Percentiles rank a stretch among this genome's conserved stretches.
Evolutionary conservation across 495 filamentous ascomycete species (phyloP).

Genomic region (Aspergillus cristatus): DNA sequence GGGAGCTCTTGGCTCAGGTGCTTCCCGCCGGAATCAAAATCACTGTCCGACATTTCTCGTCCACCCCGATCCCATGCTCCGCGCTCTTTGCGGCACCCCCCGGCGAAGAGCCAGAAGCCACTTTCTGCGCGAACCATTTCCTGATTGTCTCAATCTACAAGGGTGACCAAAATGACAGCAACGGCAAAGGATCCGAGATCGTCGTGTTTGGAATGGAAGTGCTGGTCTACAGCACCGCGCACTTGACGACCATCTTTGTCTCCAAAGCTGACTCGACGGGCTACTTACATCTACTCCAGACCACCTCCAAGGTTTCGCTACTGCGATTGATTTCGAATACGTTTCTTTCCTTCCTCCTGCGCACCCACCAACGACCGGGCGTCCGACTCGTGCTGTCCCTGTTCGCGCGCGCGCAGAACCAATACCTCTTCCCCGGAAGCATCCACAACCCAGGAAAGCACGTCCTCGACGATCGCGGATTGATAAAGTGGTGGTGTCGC

Average conservation of each 20-base stretch:
- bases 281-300: constrained; percentile 57
- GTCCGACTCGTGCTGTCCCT: constrained; percentile 75
- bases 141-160: constrained; percentile 57
- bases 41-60: constrained; percentile 79
- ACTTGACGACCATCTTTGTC: constrained; percentile 81
- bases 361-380: constrained; percentile 54
- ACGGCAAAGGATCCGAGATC: constrained; percentile 24
- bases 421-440: constrained; percentile 92
- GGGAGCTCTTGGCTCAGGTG: constrained; percentile 50
- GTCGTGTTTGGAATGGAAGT: constrained; percentile 62
- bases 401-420: constrained; percentile 84
- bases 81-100: constrained; percentile 76
- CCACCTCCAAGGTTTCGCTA: constrained; percentile 57
- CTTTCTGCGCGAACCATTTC: constrained; percentile 85
- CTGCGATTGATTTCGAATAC: constrained; percentile 60
- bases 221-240: constrained; percentile 59
- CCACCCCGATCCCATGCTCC: constrained; percentile 60
- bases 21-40: constrained; percentile 64
- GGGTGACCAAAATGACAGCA: constrained; percentile 14
- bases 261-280: constrained; percentile 97
- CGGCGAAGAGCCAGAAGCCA: constrained; percentile 55
- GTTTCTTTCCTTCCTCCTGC: constrained; percentile 68
- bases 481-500: constrained; percentile 94
- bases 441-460: constrained; percentile 80
- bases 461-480: constrained; percentile 78